phyloP scores from a whole-genome alignment of 2,329 filamentous ascomycete genomes.

The Ophiostoma angusticollis region DNA sequence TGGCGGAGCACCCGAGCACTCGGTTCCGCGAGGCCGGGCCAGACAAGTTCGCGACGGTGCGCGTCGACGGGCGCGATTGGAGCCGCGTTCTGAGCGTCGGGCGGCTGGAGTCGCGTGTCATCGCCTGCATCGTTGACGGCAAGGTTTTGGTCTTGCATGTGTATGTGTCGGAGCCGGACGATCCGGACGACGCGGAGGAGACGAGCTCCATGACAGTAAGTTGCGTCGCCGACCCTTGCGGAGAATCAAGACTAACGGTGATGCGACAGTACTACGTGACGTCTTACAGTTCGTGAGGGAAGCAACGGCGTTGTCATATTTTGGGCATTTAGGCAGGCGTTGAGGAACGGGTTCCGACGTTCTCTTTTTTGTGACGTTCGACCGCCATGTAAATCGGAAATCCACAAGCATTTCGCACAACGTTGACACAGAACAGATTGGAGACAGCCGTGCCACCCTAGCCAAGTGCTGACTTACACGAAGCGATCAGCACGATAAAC shows the following conservation, averaged over 20 bases:
- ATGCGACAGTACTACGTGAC: constrained; percentile 25
- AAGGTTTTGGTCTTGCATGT: constrained; percentile 75
- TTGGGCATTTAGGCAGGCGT: not conserved
- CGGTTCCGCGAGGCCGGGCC: constrained; percentile 64
- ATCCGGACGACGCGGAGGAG: constrained; percentile 38
- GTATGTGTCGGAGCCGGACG: constrained; percentile 61
- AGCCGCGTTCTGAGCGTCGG: constrained; percentile 87
- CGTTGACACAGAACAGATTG: too few species aligned
- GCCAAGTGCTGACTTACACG: too few species aligned
- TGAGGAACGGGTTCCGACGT: not conserved
- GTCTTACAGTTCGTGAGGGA: constrained; percentile 22
- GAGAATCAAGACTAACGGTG: too few species aligned
- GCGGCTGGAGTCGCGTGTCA: constrained; percentile 75
- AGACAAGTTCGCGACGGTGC: constrained; percentile 75
- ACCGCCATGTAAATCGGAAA: too few species aligned
- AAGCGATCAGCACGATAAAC: too few species aligned
- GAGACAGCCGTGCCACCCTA: too few species aligned
- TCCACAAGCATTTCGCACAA: too few species aligned
- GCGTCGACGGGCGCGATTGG: constrained; percentile 91
- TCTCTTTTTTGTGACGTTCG: too few species aligned
- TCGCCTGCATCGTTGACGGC: constrained; percentile 78
- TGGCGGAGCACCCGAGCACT: constrained; percentile 73
- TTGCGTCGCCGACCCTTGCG: too few species aligned
- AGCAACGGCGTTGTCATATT: not conserved
- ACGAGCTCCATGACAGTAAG: constrained; percentile 66